Evolutionary conservation across 768 basidiomycete species (phyloP), one percentile per base, ranked within the genome.

Genomic region (Pholiota conissans): DNA sequence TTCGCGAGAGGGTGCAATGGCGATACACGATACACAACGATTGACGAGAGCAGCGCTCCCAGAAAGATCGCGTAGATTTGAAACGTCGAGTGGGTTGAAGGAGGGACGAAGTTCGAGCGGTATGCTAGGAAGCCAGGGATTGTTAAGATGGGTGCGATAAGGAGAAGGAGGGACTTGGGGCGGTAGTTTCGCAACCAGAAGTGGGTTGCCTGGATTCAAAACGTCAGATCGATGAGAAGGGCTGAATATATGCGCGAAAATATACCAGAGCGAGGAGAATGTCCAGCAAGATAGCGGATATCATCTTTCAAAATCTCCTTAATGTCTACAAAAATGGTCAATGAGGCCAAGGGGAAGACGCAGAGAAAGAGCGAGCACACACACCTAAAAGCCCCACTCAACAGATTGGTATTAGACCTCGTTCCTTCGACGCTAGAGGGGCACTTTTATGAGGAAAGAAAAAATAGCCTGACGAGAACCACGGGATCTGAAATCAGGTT

Each of bases 1-100:
- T 62, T 61, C 3, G 76, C 72, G 0, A 84, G 71, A 0, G 82
- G 80, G 57, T 84, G 82, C 45, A 76, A 66, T 2, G 78, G 78
- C 3, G 78, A 82, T 1, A 82, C 52, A 7, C 81, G 77, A 61
- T 83, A 82, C 5, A 62, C 20, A 3, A 65, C 30, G 16, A 74
- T 68, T 9, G 66, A 67, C 4, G 52, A 3, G 14, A 65, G 20
- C 3, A 72, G 58, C 4, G 66, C 61, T 10, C 52, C 24, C 22
- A 52, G 3, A 35, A 55, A 58, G 20, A 58, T 26, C 18, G 40
- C 9, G 40, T 53, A 51, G 4, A 49, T 55, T 49, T n/a, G 39
- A 14, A 29, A 32, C 13, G 26, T 11, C 9, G 18, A 47, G 24
- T 26, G n/a, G n/a, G n/a, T n/a, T n/a, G n/a, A 37, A 24, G 30